Percentiles rank a stretch among this genome's conserved stretches.
phyloP scores from a whole-genome alignment of 1,139 yeast genomes.

The Pichia sp. region DNA sequence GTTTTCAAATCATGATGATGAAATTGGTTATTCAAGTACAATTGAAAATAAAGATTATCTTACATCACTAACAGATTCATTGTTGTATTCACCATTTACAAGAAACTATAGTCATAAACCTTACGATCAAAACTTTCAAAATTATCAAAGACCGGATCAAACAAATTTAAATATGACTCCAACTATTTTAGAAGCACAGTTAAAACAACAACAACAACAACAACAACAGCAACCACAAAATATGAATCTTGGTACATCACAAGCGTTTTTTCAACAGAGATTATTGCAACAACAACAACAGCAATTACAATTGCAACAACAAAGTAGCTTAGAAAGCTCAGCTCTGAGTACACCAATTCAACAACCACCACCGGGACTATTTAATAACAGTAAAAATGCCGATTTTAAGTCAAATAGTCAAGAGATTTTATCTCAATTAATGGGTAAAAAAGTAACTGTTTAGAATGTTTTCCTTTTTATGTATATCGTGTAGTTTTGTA shows the following conservation, averaged over 20 bases:
- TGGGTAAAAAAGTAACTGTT: constrained; percentile 47
- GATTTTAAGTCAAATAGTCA: constrained; percentile 39
- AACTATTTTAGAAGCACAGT: constrained; percentile 4
- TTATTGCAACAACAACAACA: constrained; percentile 23
- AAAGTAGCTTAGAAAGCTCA: constrained; percentile 12
- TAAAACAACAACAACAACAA: constrained; percentile 19
- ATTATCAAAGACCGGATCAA: constrained; percentile 28
- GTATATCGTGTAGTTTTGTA: neutral
- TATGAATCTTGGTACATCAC: constrained; percentile 8
- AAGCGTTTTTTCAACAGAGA: constrained; percentile 25
- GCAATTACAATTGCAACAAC: constrained; percentile 15
- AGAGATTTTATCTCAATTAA: constrained; percentile 62
- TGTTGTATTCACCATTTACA: constrained; percentile 33
- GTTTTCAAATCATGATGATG: constrained; percentile 14
- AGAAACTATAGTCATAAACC: constrained; percentile 32
- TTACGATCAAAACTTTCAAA: constrained; percentile 11
- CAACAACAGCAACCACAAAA: constrained; percentile 5
- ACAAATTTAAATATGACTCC: constrained; percentile 16
- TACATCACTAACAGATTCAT: constrained; percentile 25
- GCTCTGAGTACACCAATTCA: constrained; percentile 16
- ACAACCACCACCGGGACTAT: constrained; percentile 45
- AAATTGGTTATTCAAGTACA: constrained; percentile 11
- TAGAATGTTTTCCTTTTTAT: neutral
- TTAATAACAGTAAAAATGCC: constrained; percentile 21
- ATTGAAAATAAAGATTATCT: constrained; percentile 20